Evolutionary conservation across 495 filamentous ascomycete genomes (phyloP).

Genomic region (Clavariopsis aquatica): DNA sequence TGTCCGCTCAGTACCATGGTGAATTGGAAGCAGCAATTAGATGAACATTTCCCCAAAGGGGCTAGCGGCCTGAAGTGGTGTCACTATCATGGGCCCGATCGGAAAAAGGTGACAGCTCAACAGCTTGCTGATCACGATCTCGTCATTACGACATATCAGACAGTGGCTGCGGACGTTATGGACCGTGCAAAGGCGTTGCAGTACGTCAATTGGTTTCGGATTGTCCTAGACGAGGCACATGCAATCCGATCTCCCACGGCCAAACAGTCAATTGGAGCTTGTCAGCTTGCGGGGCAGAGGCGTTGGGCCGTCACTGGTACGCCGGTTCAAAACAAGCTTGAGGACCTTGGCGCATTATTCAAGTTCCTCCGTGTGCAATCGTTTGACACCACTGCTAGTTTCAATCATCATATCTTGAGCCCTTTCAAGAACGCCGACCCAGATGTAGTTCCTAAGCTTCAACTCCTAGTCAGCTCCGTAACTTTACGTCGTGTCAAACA

Average conservation of each 20-base stretch:
- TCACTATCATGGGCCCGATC: slow-evolving; percentile 79
- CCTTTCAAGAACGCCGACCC: slow-evolving; percentile 83
- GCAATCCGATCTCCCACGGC: slow-evolving; percentile 84
- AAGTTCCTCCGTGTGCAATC: slow-evolving; percentile 84
- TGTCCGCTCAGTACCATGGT: slow-evolving; percentile 83
- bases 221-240: slow-evolving; percentile 95
- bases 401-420: slow-evolving; percentile 72
- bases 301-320: slow-evolving; percentile 96
- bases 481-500: slow-evolving; percentile 92
- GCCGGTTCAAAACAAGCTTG: slow-evolving; percentile 86
- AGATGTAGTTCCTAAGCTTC: slow-evolving; percentile 78
- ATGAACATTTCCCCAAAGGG: slow-evolving; percentile 66
- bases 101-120: slow-evolving; percentile 58
- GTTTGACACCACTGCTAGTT: slow-evolving; percentile 76
- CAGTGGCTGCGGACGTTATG: slow-evolving; percentile 76
- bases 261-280: slow-evolving; percentile 77
- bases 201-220: slow-evolving; percentile 86
- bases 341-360: slow-evolving; percentile 86
- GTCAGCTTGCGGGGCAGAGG: slow-evolving; percentile 74
- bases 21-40: slow-evolving; percentile 91
- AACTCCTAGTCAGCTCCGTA: slow-evolving; percentile 88
- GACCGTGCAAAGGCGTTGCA: slow-evolving; percentile 66
- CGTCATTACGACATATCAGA: slow-evolving; percentile 89
- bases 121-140: slow-evolving; percentile 74
- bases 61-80: slow-evolving; percentile 61